phyloP scores from a whole-genome alignment of 768 basidiomycete species.

The Rhodocollybia butyracea region DNA sequence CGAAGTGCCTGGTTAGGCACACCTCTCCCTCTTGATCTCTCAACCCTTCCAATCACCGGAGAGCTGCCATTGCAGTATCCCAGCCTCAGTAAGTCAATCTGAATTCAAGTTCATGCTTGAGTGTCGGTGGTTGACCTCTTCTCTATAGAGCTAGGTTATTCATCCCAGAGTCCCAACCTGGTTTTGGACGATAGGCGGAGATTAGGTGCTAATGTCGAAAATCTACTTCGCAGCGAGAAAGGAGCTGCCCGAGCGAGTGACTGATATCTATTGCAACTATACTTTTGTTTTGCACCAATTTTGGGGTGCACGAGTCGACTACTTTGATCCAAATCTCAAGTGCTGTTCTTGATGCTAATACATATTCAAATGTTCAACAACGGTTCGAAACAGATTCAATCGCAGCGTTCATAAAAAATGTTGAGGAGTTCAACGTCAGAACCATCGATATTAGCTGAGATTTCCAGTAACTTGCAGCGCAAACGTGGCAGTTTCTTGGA shows the following conservation, averaged over 20 bases:
- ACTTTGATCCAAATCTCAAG: too few species aligned
- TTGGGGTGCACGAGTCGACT: too few species aligned
- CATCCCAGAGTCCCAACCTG: constrained; percentile 44
- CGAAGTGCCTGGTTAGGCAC: constrained; percentile 75
- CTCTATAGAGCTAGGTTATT: constrained; percentile 64
- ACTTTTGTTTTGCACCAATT: too few species aligned
- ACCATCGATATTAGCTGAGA: too few species aligned
- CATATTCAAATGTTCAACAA: too few species aligned
- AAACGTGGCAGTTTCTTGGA: too few species aligned
- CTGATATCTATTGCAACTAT: constrained; percentile 9
- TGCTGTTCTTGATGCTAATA: too few species aligned
- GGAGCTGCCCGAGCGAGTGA: constrained; percentile 65
- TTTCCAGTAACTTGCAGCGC: too few species aligned
- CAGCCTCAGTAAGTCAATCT: constrained; percentile 49
- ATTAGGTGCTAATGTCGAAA: constrained; percentile 60
- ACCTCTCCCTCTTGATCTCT: constrained; percentile 63
- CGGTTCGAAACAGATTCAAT: too few species aligned
- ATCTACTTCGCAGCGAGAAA: constrained; percentile 54
- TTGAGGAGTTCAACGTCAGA: too few species aligned
- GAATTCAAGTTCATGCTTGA: neutral
- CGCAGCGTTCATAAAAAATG: too few species aligned
- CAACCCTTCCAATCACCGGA: constrained; percentile 47
- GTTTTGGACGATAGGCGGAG: constrained; percentile 60
- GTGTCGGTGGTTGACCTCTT: neutral
- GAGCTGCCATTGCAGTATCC: constrained; percentile 67